A percentile compares a stretch with the other conserved stretches of the same genome.
Evolutionary conservation across 257 asterid species (phyloP).

Genomic region (Solanum chilense): DNA sequence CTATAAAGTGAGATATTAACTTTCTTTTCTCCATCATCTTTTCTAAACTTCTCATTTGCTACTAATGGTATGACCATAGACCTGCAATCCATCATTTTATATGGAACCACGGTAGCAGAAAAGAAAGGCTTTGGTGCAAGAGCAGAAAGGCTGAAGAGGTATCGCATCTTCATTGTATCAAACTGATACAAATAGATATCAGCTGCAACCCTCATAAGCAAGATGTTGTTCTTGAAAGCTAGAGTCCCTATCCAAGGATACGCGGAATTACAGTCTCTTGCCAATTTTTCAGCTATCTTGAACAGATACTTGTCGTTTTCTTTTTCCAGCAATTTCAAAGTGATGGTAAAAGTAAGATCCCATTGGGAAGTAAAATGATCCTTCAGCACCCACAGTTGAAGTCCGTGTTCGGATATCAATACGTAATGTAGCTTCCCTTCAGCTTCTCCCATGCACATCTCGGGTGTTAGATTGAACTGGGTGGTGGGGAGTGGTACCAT

Average conservation of each 20-base stretch:
- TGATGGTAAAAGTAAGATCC: slow-evolving; percentile 14
- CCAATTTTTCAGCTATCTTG: slow-evolving; percentile 17
- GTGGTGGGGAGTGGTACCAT: slow-evolving; percentile 29
- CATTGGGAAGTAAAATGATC: slow-evolving; percentile 33
- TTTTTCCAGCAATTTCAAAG: slow-evolving; percentile 28
- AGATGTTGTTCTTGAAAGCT: slow-evolving; percentile 35
- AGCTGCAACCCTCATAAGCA: slow-evolving; percentile 31
- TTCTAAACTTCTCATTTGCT: too few relatives aligned
- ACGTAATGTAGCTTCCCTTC: slow-evolving; percentile 28
- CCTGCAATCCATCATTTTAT: slow-evolving; percentile 18
- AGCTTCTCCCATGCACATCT: slow-evolving; percentile 62
- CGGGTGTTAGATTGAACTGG: slow-evolving; percentile 13
- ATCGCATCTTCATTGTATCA: slow-evolving; percentile 31
- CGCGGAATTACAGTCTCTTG: not conserved
- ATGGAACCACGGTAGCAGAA: slow-evolving; percentile 46
- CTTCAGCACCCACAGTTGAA: slow-evolving; percentile 48
- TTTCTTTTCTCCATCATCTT: too few relatives aligned
- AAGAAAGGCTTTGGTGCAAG: slow-evolving; percentile 33
- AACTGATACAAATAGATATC: slow-evolving; percentile 22
- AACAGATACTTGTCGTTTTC: slow-evolving; percentile 13
- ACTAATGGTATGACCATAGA: too few relatives aligned
- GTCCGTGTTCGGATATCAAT: slow-evolving; percentile 32
- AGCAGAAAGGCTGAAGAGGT: slow-evolving; percentile 18
- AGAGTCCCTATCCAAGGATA: slow-evolving; percentile 33
- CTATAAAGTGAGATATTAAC: too few relatives aligned